Conservation (phyloP, 2,329 filamentous ascomycete genomes). For the Torrubiella hemipterigena region DNA sequence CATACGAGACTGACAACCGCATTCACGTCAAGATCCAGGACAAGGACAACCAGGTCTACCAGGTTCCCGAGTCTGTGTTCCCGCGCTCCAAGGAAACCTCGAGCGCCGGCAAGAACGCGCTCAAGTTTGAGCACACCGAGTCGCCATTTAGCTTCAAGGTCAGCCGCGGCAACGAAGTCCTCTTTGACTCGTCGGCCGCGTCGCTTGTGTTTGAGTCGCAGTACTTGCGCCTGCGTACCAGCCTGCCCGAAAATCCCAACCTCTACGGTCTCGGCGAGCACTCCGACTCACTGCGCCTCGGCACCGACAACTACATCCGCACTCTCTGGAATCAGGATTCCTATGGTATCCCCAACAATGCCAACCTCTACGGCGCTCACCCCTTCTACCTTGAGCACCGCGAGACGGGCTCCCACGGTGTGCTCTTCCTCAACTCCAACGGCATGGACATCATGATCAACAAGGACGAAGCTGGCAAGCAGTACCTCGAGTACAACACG, state of each 20-base stretch:
- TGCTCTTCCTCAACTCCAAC: constrained; percentile 61
- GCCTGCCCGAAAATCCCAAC: constrained; percentile 51
- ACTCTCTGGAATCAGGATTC: constrained; percentile 62
- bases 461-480: constrained; percentile 40
- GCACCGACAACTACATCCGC: constrained; percentile 44
- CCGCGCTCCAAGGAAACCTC: constrained; percentile 31
- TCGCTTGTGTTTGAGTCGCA: constrained; percentile 61
- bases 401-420: constrained; percentile 44
- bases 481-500: constrained; percentile 70
- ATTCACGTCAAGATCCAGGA: constrained; percentile 68
- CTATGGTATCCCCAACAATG: constrained; percentile 46
- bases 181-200: constrained; percentile 57
- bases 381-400: constrained; percentile 68
- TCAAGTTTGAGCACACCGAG: constrained; percentile 31
- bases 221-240: constrained; percentile 58
- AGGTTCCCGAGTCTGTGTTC: constrained; percentile 59
- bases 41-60: constrained; percentile 56
- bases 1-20: constrained; percentile 37
- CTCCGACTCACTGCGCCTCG: constrained; percentile 52
- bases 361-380: constrained; percentile 65
- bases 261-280: constrained; percentile 70
- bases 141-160: constrained; percentile 59
- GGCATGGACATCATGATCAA: constrained; percentile 71
- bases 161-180: constrained; percentile 22
- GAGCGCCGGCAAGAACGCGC: constrained; percentile 20